Percentiles rank a stretch among this genome's conserved stretches.
These are phyloP conservation scores for Populus pruinosa DNA, from an alignment of 345 rosid genomes.

Conservation along the genomic window DNA sequence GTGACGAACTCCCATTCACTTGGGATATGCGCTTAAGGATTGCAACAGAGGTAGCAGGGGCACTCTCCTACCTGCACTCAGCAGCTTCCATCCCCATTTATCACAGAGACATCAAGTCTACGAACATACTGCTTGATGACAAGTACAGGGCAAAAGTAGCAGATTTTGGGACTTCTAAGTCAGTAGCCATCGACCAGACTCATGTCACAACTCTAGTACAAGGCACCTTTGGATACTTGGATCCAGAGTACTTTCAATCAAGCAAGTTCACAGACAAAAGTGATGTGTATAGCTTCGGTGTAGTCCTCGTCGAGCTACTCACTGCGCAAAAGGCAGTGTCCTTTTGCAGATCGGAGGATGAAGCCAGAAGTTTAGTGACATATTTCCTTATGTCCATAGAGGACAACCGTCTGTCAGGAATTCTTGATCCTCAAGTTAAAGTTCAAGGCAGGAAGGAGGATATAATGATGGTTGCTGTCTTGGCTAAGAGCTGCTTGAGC, in stretches of 20 bases:
- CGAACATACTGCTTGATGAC: neutral
- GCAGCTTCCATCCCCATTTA: neutral
- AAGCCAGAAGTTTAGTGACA: neutral
- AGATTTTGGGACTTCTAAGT: neutral
- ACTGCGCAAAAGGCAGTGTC: neutral
- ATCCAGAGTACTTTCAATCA: neutral
- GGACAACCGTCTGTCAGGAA: neutral
- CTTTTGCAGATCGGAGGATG: neutral
- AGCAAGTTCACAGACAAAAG: neutral
- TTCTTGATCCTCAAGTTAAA: constrained; percentile 1
- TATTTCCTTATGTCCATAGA: neutral
- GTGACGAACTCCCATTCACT: neutral
- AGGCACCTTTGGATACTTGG: neutral
- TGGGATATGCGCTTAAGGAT: neutral
- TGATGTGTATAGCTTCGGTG: neutral
- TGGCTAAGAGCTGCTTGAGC: neutral
- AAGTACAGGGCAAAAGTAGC: neutral
- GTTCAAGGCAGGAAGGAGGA: neutral
- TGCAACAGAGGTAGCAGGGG: neutral
- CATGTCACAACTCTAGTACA: neutral
- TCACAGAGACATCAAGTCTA: neutral
- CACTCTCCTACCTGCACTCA: neutral
- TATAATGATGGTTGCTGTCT: neutral
- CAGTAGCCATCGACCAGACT: neutral
- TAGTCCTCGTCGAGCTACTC: too few species aligned